Base-by-base conservation (phyloP, 495 filamentous ascomycete species). In the Clohesyomyces aquaticus region DNA sequence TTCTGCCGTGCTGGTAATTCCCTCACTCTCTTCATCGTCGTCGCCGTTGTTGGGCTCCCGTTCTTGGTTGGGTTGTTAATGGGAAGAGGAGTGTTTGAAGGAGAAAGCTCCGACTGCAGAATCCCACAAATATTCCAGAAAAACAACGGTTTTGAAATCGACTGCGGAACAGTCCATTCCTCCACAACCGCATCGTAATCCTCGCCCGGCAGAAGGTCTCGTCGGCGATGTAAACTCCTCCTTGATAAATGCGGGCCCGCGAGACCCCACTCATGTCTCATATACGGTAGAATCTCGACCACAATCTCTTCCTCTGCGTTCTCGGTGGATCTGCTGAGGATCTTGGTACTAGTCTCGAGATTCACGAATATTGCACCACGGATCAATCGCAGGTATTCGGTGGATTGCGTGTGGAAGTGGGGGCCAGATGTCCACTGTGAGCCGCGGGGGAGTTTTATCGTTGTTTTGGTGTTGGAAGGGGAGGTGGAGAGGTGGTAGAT, bases 121-220 rank as follows among this genome's bases (percentile, higher is more conserved):
- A 75, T 45, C 18, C 72, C 73, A 29, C 75, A 75, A 28, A 76
- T 21, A 38, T 76, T 74, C 65, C 71, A 65, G 66, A 77, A 77
- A 50, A 76, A 77, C 0, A 74, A 27, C 11, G 68, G 67, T 47
- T 77, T 77, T 43, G 42, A 47, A 2, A 74, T 67, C 38, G 73
- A 72, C 2, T 9, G 53, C 4, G 74, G 76, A 22, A 71, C 66
- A 25, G 74, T 76, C 58, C 73, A 66, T 59, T 77, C 74, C 9
- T 61, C 50, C 1, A 76, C 76, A 0, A 75, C 59, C 3, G 74
- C 65, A 2, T 72, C 73, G 10, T 64, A 72, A 11, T 48, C 71
- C 3, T 48, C 18, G 35, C 51, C 66, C 6, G 32, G 32, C 32
- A 38, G 32, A 14, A 14, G 6, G 32, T 38, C 32, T 14, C 32